These are phyloP conservation scores for Balansia obtecta DNA, from an alignment of 2,329 filamentous ascomycete species.

Conservation along the genomic window DNA sequence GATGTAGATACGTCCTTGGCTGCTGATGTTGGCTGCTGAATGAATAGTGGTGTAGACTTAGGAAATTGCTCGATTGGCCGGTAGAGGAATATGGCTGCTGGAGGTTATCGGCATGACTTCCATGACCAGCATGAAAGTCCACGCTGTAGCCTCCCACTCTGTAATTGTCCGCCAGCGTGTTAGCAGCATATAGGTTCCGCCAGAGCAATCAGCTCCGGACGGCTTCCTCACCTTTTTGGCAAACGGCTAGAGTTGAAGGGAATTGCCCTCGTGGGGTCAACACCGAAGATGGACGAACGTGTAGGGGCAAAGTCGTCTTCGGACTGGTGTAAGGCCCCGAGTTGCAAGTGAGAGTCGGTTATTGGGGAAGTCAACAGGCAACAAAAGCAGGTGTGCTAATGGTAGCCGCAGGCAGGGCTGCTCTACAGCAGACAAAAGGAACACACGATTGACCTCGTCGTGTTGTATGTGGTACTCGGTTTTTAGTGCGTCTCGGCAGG, in stretches of 20 bases:
- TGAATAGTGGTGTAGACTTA: conserved; percentile 6
- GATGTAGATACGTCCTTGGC: conserved; percentile 30
- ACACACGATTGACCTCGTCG: too few relatives aligned
- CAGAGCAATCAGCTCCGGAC: conserved; percentile 67
- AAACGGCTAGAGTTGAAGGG: conserved; percentile 41
- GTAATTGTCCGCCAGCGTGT: conserved; percentile 64
- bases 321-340: conserved; percentile 1
- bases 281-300: conserved; percentile 14
- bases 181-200: conserved; percentile 61
- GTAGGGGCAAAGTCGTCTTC: not conserved
- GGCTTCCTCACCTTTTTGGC: conserved; percentile 51
- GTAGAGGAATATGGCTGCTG: conserved; percentile 49
- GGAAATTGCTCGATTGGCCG: conserved; percentile 16
- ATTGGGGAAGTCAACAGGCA: conserved; percentile 5
- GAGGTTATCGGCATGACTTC: conserved; percentile 49
- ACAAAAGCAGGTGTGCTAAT: not conserved
- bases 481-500: conserved; percentile 1
- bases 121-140: conserved; percentile 55
- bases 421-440: too few relatives aligned
- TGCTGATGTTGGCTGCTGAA: conserved; percentile 12
- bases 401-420: not conserved
- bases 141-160: conserved; percentile 63
- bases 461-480: not conserved
- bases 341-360: conserved; percentile 1
- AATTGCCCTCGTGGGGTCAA: conserved; percentile 42